Percentiles rank a stretch among this genome's conserved stretches.
These are phyloP conservation scores for Gentiana macrophylla DNA, from an alignment of 257 asterid species.

Conservation along the genomic window DNA sequence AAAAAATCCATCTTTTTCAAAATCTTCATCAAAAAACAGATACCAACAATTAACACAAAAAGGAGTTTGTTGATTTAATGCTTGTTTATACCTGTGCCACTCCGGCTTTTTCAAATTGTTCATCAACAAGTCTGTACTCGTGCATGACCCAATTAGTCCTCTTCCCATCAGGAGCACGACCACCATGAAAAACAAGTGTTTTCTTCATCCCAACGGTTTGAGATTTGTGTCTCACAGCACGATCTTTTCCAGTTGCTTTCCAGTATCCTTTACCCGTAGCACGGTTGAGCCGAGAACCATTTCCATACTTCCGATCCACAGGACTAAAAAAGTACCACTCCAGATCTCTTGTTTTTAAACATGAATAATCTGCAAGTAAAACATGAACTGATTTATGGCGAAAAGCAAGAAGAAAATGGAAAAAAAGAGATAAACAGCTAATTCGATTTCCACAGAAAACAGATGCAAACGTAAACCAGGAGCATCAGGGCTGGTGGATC, in stretches of 20 bases:
- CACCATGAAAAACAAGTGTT: conserved; percentile 76
- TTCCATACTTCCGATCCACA: conserved; percentile 75
- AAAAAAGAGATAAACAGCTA: not conserved
- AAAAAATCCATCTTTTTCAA: conserved; percentile 14
- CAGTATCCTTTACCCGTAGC: conserved; percentile 89
- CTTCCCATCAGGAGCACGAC: conserved; percentile 90
- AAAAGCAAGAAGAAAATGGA: not conserved
- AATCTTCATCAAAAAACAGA: conserved; percentile 11
- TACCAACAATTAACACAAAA: conserved; percentile 1
- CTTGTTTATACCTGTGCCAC: conserved; percentile 53
- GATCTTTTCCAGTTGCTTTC: conserved; percentile 92
- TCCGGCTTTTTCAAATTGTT: conserved; percentile 58
- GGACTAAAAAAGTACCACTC: conserved; percentile 97
- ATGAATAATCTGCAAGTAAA: conserved; percentile 39
- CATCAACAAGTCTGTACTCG: conserved; percentile 73
- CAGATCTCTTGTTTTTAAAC: conserved; percentile 63
- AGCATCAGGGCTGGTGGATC: too few species aligned
- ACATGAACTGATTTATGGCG: conserved; percentile 1
- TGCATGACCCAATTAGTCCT: conserved; percentile 97
- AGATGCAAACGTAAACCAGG: too few species aligned
- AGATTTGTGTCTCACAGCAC: conserved; percentile 53
- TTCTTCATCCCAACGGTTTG: conserved; percentile 77
- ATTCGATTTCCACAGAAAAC: too few species aligned
- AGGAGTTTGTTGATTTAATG: not conserved
- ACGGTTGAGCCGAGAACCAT: conserved; percentile 80